phyloP scores from a whole-genome alignment of 2,329 filamentous ascomycete species.

The Trichoderma atrobrunneum region DNA sequence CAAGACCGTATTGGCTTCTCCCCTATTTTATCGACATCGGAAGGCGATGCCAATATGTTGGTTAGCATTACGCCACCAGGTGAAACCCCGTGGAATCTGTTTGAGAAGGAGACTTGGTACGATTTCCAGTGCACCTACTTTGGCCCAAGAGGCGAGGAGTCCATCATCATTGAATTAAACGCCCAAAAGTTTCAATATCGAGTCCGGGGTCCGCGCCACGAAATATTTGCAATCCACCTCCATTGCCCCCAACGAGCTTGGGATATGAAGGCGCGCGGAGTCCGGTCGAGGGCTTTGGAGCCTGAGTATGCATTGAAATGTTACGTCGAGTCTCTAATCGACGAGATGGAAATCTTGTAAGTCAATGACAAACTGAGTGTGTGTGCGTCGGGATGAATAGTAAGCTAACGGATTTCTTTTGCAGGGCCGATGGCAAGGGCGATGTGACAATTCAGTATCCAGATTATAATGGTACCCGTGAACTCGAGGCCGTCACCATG shows the following conservation, averaged over 20 bases:
- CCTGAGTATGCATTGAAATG: conserved; percentile 20
- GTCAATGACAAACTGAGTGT: neutral
- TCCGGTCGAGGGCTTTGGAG: conserved; percentile 17
- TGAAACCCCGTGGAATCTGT: conserved; percentile 23
- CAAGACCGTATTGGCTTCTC: conserved; percentile 27
- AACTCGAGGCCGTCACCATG: neutral
- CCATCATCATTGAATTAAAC: conserved; percentile 29
- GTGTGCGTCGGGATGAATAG: neutral
- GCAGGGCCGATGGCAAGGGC: neutral
- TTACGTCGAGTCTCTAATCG: conserved; percentile 26
- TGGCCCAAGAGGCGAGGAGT: neutral
- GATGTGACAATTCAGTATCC: neutral
- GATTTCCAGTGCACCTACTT: conserved; percentile 27
- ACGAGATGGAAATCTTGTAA: conserved; percentile 28
- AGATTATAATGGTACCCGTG: neutral
- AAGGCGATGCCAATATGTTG: conserved; percentile 27
- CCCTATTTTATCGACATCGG: conserved; percentile 29
- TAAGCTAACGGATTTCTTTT: neutral
- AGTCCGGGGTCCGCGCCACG: conserved; percentile 23
- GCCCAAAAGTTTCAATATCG: conserved; percentile 26
- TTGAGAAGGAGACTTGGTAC: conserved; percentile 26
- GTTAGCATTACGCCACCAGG: conserved; percentile 19
- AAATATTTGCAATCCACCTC: conserved; percentile 27
- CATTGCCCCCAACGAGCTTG: conserved; percentile 33
- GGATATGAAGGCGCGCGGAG: conserved; percentile 32